Percentiles rank a stretch among this genome's conserved stretches.
Conservation (phyloP, 2,329 filamentous ascomycete species). For the Colletotrichum sp. region DNA sequence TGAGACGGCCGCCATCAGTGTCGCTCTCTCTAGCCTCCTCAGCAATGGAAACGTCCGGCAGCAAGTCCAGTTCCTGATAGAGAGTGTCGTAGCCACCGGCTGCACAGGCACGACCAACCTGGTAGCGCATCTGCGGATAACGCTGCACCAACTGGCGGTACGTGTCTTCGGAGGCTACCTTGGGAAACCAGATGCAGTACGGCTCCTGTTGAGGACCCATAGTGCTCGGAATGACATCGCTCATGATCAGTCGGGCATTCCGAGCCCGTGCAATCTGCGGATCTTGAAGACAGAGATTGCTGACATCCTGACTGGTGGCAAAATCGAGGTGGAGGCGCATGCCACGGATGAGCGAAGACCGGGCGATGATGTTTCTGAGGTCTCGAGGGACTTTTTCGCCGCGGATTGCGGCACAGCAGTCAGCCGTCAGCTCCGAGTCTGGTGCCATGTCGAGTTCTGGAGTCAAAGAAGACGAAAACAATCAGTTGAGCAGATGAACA, state of each 20-base stretch:
- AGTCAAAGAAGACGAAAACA: background rate
- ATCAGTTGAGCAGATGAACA: background rate
- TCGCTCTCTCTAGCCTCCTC: slow-evolving; percentile 39
- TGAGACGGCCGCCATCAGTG: slow-evolving; percentile 21
- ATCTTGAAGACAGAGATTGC: background rate
- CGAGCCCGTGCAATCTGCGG: background rate
- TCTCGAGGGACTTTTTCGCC: background rate
- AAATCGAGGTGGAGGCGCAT: background rate
- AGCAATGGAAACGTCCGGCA: slow-evolving; percentile 39
- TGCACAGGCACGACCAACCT: slow-evolving; percentile 42
- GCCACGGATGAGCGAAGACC: background rate
- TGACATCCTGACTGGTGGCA: background rate
- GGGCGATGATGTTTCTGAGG: background rate
- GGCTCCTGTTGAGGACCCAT: slow-evolving; percentile 27
- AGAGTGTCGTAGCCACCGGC: slow-evolving; percentile 39
- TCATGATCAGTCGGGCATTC: slow-evolving; percentile 30
- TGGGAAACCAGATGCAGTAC: slow-evolving; percentile 31
- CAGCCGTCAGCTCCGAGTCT: background rate
- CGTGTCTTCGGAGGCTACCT: slow-evolving; percentile 11
- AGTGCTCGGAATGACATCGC: slow-evolving; percentile 30
- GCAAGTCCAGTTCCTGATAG: slow-evolving; percentile 37
- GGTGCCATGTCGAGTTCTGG: background rate
- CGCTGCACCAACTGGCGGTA: slow-evolving; percentile 33
- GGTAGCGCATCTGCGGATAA: slow-evolving; percentile 40
- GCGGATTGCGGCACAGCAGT: background rate